Conservation (phyloP, 2,329 filamentous ascomycete genomes). For the Stagonosporopsis cucurbitacearum region DNA sequence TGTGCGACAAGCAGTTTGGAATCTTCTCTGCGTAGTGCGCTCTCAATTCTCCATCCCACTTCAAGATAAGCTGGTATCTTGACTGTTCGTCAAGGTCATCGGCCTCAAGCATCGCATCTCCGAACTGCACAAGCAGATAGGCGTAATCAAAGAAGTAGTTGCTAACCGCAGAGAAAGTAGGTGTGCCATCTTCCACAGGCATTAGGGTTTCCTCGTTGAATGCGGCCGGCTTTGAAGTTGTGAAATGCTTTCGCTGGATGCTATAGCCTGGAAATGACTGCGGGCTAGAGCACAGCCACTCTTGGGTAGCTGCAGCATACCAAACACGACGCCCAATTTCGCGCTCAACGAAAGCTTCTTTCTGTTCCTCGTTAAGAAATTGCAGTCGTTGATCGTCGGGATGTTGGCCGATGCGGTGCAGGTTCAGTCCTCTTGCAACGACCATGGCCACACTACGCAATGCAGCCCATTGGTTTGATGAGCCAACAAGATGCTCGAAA, state of each 20-base stretch:
- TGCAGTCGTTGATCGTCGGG: constrained; percentile 33
- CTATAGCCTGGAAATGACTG: constrained; percentile 48
- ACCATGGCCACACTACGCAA: constrained; percentile 54
- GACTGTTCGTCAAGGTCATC: constrained; percentile 41
- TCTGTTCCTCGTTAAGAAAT: constrained; percentile 30
- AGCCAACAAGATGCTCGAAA: constrained; percentile 58
- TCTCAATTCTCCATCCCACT: constrained; percentile 51
- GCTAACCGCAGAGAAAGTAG: constrained; percentile 38
- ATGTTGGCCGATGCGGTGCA: constrained; percentile 48
- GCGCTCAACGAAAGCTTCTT: constrained; percentile 37
- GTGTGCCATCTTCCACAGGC: constrained; percentile 31
- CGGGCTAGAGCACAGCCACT: constrained; percentile 53
- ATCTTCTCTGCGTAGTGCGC: constrained; percentile 41
- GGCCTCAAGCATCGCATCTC: constrained; percentile 47
- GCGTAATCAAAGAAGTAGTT: constrained; percentile 49
- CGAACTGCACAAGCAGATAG: constrained; percentile 46
- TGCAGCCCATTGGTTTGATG: constrained; percentile 56
- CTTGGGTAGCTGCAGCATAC: constrained; percentile 50
- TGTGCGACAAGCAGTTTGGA: constrained; percentile 45
- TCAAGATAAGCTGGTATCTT: constrained; percentile 51
- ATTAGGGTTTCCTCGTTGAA: constrained; percentile 48
- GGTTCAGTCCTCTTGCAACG: constrained; percentile 57
- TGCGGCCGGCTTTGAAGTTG: constrained; percentile 42
- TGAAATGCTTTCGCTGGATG: constrained; percentile 45
- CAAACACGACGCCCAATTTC: constrained; percentile 52